These are phyloP conservation scores for Colletotrichum cereale DNA, from an alignment of 2,329 filamentous ascomycete genomes.

Conservation along the genomic window DNA sequence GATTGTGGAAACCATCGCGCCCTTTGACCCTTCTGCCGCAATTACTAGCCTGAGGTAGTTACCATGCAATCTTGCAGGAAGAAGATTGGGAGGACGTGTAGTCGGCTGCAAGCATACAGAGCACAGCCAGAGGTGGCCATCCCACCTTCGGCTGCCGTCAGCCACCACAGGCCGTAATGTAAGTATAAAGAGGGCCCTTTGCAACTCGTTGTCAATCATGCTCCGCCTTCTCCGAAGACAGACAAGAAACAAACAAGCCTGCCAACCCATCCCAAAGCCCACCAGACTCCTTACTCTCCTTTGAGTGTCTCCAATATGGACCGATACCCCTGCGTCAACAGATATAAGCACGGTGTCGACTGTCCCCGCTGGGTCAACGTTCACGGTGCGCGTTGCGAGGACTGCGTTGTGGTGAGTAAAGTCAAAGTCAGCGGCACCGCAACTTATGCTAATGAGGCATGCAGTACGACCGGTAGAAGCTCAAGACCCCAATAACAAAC, in stretches of 20 bases:
- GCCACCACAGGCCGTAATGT: background rate
- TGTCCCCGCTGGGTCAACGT: constrained; percentile 36
- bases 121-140: background rate
- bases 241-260: background rate
- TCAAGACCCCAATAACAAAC: background rate
- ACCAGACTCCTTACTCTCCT: background rate
- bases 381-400: constrained; percentile 29
- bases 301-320: constrained; percentile 22
- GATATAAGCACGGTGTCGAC: constrained; percentile 39
- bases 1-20: constrained; percentile 5
- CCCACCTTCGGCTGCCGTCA: constrained; percentile 12
- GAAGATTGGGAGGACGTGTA: background rate
- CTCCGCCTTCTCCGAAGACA: constrained; percentile 7
- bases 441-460: background rate
- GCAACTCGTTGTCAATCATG: background rate
- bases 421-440: too few species aligned
- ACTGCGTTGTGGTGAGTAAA: constrained; percentile 34
- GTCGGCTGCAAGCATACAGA: constrained; percentile 7
- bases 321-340: constrained; percentile 35
- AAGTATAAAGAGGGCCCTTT: constrained; percentile 30
- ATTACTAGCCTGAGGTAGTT: constrained; percentile 27
- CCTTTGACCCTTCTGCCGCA: constrained; percentile 9
- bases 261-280: background rate
- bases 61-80: constrained; percentile 32
- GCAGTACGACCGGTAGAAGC: constrained; percentile 33